Base-by-base conservation (phyloP, 2,329 filamentous ascomycete genomes). In the Colletotrichum limetticola region DNA sequence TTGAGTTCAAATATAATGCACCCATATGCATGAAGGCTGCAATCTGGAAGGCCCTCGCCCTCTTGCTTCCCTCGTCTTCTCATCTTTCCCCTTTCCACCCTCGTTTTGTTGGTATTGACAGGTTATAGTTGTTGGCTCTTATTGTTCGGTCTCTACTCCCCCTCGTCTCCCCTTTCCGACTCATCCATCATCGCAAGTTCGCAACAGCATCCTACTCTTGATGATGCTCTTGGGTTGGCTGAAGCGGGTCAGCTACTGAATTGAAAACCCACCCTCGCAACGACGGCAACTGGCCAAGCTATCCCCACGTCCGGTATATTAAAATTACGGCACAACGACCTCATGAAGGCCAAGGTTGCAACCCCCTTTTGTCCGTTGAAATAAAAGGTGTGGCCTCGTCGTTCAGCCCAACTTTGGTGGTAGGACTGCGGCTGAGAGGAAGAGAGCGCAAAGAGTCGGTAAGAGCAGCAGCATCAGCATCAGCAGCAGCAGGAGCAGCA, bases 281-380 rank as follows among this genome's bases (percentile, higher is more conserved):
- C 30, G 49, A 52, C 65, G 58, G 69, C 65, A 63, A 16, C 66
- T 58, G 53, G 70, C 66, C 66, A 65, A 70, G 66, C 67, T 70
- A 55, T 37, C 70, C 70, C 70, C 70, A 70, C 66, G 66, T 26
- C 56, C 42, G 59, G 32, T 70, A 72, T 60, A 72, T 72, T 65
- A 72, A 70, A 56, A 72, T 69, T 72, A 72, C 70, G 70, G 66
- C 70, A 72, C 59, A 72, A 65, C 70, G 66, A 72, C 59, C 70
- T 72, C 70, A 72, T 72, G 46, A 70, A 57, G 14, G 46, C 26
- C n/a, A 35, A 60, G 12, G 46, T 30, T 70, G 42, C 70, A 59
- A 46, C 42, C 42, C 42, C 28, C 30, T n/a, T 49, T 57, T 58
- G 59, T 66, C 16, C n/a, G 63, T 49, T 55, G 19, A 53, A 69